Percentiles rank a stretch among this genome's conserved stretches.
Evolutionary conservation across 441 rosid genomes (phyloP).

Genomic region (Syzygium syzygioides): DNA sequence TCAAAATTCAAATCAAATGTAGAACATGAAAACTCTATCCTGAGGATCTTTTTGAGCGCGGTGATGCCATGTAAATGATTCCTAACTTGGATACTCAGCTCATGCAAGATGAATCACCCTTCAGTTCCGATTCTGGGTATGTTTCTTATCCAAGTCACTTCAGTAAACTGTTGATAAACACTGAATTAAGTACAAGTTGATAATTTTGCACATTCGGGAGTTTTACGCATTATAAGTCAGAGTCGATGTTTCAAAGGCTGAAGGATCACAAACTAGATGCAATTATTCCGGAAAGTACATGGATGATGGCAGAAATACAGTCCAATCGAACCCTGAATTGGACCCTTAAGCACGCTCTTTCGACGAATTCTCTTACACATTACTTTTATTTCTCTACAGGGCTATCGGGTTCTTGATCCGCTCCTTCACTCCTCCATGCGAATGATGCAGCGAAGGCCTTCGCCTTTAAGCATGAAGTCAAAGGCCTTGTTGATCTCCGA

Average conservation of each 20-base stretch:
- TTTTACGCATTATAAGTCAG: not conserved
- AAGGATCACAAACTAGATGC: not conserved
- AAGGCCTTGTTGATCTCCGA: constrained; percentile 38
- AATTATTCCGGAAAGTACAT: not conserved
- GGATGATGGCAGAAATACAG: not conserved
- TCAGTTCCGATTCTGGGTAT: not conserved
- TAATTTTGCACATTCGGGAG: not conserved
- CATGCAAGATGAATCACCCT: not conserved
- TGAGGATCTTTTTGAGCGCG: not conserved
- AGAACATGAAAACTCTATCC: not conserved
- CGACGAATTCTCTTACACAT: not conserved
- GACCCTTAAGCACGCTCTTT: not conserved
- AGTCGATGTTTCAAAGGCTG: not conserved
- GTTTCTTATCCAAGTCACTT: not conserved
- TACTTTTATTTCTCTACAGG: not conserved
- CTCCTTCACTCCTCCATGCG: constrained; percentile 9
- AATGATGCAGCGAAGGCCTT: constrained; percentile 30
- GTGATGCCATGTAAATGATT: not conserved
- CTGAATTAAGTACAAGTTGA: not conserved
- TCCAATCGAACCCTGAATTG: not conserved
- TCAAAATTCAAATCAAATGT: not conserved
- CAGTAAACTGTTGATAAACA: not conserved
- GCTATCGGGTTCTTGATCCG: not conserved
- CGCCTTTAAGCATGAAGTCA: constrained; percentile 28
- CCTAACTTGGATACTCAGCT: not conserved